Conservation (phyloP, 805 yeast species). For the Metschnikowia amazonensis region DNA sequence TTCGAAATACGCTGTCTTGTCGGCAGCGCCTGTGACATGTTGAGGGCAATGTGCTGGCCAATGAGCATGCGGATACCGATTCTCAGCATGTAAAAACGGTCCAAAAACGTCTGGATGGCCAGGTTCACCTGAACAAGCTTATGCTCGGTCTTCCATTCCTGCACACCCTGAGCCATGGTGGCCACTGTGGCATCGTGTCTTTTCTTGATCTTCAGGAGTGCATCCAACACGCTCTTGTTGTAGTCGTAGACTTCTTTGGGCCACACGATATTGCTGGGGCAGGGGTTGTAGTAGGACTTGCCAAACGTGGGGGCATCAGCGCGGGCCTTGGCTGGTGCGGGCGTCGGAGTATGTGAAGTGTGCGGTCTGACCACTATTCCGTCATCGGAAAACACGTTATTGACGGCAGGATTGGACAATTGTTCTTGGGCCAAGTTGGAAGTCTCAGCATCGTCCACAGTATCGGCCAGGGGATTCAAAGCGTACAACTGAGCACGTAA, state of each 20-base stretch:
- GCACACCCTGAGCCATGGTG: slow-evolving; percentile 87
- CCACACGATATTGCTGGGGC: slow-evolving; percentile 57
- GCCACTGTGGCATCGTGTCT: slow-evolving; percentile 92
- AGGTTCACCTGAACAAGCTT: slow-evolving; percentile 54
- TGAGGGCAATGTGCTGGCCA: slow-evolving; percentile 89
- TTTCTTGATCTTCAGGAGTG: slow-evolving; percentile 66
- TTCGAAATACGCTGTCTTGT: slow-evolving; percentile 34
- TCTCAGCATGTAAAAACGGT: slow-evolving; percentile 83
- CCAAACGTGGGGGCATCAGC: slow-evolving; percentile 39
- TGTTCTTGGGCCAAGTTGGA: slow-evolving; percentile 30
- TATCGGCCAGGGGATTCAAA: slow-evolving; percentile 8
- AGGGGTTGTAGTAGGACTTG: slow-evolving; percentile 46
- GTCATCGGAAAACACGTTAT: slow-evolving; percentile 47
- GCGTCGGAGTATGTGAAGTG: slow-evolving; percentile 7
- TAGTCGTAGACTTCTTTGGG: slow-evolving; percentile 72
- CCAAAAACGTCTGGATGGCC: slow-evolving; percentile 76
- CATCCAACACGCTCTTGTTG: slow-evolving; percentile 62
- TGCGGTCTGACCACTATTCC: slow-evolving; percentile 41
- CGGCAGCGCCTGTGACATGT: slow-evolving; percentile 54
- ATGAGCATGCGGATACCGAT: slow-evolving; percentile 91
- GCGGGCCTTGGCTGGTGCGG: slow-evolving; percentile 8
- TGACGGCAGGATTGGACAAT: slow-evolving; percentile 33
- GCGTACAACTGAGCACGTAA: slow-evolving; percentile 33
- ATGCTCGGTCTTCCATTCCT: slow-evolving; percentile 71
- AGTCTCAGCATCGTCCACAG: slow-evolving; percentile 11